A percentile compares a stretch with the other conserved stretches of the same genome.
Evolutionary conservation across 768 basidiomycete species (phyloP).

Genomic region (Suillus tomentosus): DNA sequence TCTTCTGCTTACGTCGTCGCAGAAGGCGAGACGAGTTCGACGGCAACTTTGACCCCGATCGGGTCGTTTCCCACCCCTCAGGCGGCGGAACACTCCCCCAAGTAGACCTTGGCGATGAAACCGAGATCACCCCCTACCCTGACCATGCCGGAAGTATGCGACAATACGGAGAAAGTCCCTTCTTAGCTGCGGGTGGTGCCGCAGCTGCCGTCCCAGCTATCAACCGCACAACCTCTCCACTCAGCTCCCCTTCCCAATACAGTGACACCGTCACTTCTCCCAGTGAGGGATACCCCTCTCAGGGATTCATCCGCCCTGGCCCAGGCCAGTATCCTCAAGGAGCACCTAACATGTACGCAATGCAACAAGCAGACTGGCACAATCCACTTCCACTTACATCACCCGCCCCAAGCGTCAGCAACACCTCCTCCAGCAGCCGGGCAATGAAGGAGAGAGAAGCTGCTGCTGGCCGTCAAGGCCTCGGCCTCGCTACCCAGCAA

Average conservation of each 20-base stretch:
- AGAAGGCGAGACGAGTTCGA: conserved; percentile 44
- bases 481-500: neutral
- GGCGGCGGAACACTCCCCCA: conserved; percentile 30
- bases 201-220: neutral
- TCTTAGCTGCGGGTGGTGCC: conserved; percentile 1
- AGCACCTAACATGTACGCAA: conserved; percentile 14
- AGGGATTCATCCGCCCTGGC: conserved; percentile 1
- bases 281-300: conserved; percentile 14
- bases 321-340: neutral
- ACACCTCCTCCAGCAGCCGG: neutral
- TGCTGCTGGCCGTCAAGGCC: neutral
- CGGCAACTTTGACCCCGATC: conserved; percentile 52
- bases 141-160: conserved; percentile 24
- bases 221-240: neutral
- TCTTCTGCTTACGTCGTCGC: conserved; percentile 32
- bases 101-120: conserved; percentile 34
- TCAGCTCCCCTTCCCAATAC: conserved; percentile 15
- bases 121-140: conserved; percentile 27
- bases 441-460: neutral
- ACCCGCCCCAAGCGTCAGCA: conserved; percentile 15
- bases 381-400: conserved; percentile 20
- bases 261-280: conserved; percentile 12
- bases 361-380: conserved; percentile 24
- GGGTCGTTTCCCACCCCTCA: conserved; percentile 33
- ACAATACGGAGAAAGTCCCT: conserved; percentile 22